Evolutionary conservation across 2,329 filamentous ascomycete genomes (phyloP).

Genomic region (Cytospora schulzeri): DNA sequence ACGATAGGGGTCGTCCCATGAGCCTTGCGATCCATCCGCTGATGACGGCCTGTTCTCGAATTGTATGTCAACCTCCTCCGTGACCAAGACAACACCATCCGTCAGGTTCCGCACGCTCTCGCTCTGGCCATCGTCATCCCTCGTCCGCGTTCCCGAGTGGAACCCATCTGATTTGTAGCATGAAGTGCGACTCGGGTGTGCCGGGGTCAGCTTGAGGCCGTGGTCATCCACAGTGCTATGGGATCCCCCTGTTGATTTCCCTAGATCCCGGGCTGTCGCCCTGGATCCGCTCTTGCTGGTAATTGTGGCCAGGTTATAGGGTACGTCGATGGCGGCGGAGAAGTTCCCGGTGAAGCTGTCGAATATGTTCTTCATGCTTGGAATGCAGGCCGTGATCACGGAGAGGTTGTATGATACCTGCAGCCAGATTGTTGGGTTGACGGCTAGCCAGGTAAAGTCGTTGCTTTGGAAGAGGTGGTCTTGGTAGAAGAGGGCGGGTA

Average conservation of each 20-base stretch:
- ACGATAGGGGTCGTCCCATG: not conserved
- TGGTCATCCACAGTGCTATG: not conserved
- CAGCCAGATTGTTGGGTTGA: slow-evolving; percentile 19
- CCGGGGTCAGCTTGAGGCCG: not conserved
- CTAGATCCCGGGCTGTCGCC: not conserved
- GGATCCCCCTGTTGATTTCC: not conserved
- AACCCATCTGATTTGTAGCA: not conserved
- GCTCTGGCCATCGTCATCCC: not conserved
- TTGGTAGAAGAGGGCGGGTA: slow-evolving; percentile 17
- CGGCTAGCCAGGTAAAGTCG: slow-evolving; percentile 25
- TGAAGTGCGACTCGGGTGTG: not conserved
- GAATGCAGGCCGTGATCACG: slow-evolving; percentile 29
- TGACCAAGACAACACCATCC: not conserved
- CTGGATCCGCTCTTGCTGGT: not conserved
- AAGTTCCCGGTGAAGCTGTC: slow-evolving; percentile 24
- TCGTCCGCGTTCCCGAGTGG: not conserved
- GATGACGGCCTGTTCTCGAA: not conserved
- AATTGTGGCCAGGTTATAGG: slow-evolving; percentile 9
- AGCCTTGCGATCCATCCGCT: not conserved
- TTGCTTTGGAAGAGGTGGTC: slow-evolving; percentile 14
- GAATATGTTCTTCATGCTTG: slow-evolving; percentile 29
- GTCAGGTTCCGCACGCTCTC: slow-evolving; percentile 6
- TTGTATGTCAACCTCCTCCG: slow-evolving; percentile 1
- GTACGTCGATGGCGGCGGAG: slow-evolving; percentile 16
- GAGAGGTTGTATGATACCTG: slow-evolving; percentile 26